Evolutionary conservation across 2,329 filamentous ascomycete species (phyloP), one percentile per base, ranked within the genome.

Genomic region (Fusarium pseudograminearum): DNA sequence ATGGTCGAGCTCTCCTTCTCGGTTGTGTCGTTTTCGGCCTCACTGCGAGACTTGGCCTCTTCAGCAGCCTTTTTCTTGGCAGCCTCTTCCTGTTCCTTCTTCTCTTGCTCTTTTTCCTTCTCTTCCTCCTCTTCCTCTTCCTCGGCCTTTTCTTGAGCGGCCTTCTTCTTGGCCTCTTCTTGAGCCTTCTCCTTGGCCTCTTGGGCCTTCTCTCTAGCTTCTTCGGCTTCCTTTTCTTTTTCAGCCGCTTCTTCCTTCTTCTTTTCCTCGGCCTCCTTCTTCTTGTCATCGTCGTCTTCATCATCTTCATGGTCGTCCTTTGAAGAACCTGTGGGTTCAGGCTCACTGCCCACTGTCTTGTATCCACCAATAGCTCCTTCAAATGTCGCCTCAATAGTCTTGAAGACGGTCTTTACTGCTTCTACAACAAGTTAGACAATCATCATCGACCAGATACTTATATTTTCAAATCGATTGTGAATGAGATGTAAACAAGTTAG

Each of bases 331-430:
- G 74, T 73, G 16, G 65, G 48, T 45, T 68, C 52, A 7, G 64
- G 40, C 24, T 71, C 65, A 11, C 59, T 38, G 12, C 62, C 73
- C 12, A 81, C 50, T 8, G 82, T 84, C 34, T 78, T 78, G 57
- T 81, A 84, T 28, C 83, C 83, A 52, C 81, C 83, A 57, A 84
- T 76, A 8, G 76, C 73, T n/a, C 81, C 83, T 36, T 78, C 75
- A 38, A 84, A 84, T 7, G 78, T 82, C 15, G 79, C 73, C 8
- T 74, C 69, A 74, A 83, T 64, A 38, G 83, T 85, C 51, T 79
- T 78, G 70, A 81, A 84, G 22, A 84, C 77, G 20, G 80, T 82
- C 16, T 72, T 73, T 34, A 79, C 71, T 42, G 81, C 74, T 20
- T 78, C 80, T 70, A 16, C 9, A 42, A 24, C 22, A 7, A n/a